phyloP scores from a whole-genome alignment of 345 rosid species.

The Carallia pectinifolia region DNA sequence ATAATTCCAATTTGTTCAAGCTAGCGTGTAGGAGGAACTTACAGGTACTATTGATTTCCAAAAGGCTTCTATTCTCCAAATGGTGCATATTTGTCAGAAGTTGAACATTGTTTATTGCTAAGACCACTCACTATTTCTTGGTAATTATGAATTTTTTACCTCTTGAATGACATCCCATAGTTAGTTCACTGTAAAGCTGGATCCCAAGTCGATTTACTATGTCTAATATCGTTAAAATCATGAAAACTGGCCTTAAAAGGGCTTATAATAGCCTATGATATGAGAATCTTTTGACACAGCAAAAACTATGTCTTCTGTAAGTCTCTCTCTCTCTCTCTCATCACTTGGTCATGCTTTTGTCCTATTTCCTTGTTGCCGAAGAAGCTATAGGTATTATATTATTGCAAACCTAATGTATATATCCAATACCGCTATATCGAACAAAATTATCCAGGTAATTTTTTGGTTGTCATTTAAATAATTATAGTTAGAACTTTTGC shows the following conservation, averaged over 20 bases:
- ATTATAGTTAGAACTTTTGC: not conserved
- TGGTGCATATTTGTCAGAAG: not conserved
- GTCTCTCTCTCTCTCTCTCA: no score
- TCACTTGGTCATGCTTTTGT: no score
- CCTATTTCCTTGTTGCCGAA: no score
- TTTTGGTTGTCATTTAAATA: not conserved
- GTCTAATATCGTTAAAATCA: not conserved
- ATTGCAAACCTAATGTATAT: no score
- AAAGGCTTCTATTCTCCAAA: constrained; percentile 8
- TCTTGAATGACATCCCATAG: not conserved
- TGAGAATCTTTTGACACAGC: not conserved
- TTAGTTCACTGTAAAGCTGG: not conserved
- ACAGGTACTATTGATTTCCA: constrained; percentile 51
- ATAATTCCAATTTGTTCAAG: constrained; percentile 68
- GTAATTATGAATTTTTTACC: not conserved
- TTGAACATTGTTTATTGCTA: no score
- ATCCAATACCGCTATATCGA: not conserved
- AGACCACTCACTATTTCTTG: no score
- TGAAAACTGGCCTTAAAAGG: not conserved
- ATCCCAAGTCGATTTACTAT: not conserved
- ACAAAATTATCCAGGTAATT: not conserved
- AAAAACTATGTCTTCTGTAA: no score
- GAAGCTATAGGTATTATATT: no score
- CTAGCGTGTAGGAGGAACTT: constrained; percentile 60
- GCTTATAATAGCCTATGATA: not conserved